Evolutionary conservation across 495 filamentous ascomycete genomes (phyloP).

Genomic region (Poronia punctata): DNA sequence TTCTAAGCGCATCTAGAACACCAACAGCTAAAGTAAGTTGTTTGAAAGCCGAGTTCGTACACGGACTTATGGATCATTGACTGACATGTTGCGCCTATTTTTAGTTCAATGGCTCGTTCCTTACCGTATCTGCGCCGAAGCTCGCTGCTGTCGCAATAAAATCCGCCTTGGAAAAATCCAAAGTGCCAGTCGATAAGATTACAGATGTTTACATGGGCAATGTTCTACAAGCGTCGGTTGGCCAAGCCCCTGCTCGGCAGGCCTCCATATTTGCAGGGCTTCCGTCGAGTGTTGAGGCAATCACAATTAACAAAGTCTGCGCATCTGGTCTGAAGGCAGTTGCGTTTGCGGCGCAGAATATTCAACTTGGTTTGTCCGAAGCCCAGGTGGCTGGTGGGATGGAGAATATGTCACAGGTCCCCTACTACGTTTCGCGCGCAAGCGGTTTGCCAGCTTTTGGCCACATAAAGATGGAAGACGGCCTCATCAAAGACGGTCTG

Average conservation of each 20-base stretch:
- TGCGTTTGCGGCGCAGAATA: conserved; percentile 81
- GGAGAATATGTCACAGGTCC: conserved; percentile 94
- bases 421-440: conserved; percentile 79
- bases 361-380: conserved; percentile 80
- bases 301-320: conserved; percentile 96
- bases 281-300: conserved; percentile 66
- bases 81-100: conserved; percentile 10
- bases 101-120: conserved; percentile 88
- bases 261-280: conserved; percentile 85
- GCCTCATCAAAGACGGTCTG: conserved; percentile 87
- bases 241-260: conserved; percentile 89
- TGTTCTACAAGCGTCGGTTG: conserved; percentile 76
- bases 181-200: conserved; percentile 67
- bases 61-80: background rate
- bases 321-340: conserved; percentile 92
- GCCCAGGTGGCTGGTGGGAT: conserved; percentile 90
- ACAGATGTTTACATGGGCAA: conserved; percentile 96
- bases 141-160: conserved; percentile 86
- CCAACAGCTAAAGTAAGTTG: conserved; percentile 71
- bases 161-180: conserved; percentile 76
- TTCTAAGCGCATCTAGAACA: conserved; percentile 79
- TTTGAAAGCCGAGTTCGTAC: background rate
- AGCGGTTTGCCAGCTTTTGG: conserved; percentile 76
- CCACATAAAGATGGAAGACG: conserved; percentile 79
- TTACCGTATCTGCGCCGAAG: conserved; percentile 71